Evolutionary conservation across 75 land plant genomes (phyloP), one percentile per base, ranked within the genome.

Genomic region (Pinus taeda): DNA sequence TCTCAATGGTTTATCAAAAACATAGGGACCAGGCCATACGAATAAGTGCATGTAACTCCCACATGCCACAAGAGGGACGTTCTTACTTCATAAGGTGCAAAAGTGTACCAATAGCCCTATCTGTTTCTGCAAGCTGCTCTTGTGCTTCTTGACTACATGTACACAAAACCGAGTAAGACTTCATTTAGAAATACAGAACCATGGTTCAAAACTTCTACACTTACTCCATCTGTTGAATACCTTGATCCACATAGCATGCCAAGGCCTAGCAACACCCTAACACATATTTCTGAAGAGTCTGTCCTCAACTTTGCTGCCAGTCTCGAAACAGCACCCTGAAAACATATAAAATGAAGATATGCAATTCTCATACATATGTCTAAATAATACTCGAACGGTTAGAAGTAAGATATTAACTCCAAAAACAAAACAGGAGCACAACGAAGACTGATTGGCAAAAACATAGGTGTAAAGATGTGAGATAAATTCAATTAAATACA

Each of bases 161-260:
- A 15, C 29, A 39, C 37, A 70, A 22, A 26, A 45, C 6, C 45
- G 76, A 70, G 22, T 37, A 18, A 18, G 20, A 12, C 20, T 20
- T 69, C 53, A 20, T 42, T 42, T 45, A 42, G 22, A 42, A 12
- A 37, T n/a, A 76, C 18, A 57, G 24, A 75, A 74, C 18, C 14
- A 75, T 79, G 61, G 15, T 30, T 60, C 56, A n/a, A 21, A 57
- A 78, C 56, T 20, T 33, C 36, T 29, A n/a, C 58, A 21, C 53
- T 49, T 12, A n/a, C 21, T 42, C 71, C 53, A 71, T 20, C 59
- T 39, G 57, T 8, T 18, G 3, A n/a, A 56, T 75, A 83, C 85
- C 85, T 83, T 20, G 85, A 83, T 11, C 85, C 85, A 77, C 85
- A 83, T 22, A 83, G 73, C 82, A 83, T 83, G 63, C 85, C 85